Evolutionary conservation across 352 stramenopile species (phyloP).

Genomic region (Phytophthora pinifolia): DNA sequence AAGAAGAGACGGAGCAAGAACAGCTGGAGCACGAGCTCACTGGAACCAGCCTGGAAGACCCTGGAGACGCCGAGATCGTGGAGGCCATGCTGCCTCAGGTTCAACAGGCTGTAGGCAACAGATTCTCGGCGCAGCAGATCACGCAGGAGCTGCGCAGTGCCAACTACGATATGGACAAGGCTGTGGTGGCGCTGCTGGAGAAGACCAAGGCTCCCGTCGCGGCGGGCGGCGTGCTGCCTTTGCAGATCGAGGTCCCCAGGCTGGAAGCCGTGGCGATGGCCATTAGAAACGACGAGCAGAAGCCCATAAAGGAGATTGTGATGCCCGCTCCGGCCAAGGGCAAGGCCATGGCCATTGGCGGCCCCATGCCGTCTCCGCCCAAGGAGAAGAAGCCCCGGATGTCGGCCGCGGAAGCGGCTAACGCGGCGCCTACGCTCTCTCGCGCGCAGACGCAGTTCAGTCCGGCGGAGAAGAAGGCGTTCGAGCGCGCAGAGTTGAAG

Average conservation of each 20-base stretch:
- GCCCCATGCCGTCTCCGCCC: conserved; percentile 2
- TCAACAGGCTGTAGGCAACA: conserved; percentile 45
- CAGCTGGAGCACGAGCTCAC: conserved; percentile 9
- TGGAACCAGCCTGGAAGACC: conserved; percentile 27
- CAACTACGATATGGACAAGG: conserved; percentile 83
- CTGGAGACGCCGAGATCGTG: conserved; percentile 53
- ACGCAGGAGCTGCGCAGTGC: conserved; percentile 59
- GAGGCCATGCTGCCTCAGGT: conserved; percentile 60
- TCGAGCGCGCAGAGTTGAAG: conserved; percentile 69
- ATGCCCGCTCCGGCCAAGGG: conserved; percentile 44
- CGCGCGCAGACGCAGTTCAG: conserved; percentile 53
- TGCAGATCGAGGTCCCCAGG: conserved; percentile 66
- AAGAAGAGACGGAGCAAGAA: conserved; percentile 21
- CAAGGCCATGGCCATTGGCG: conserved; percentile 53
- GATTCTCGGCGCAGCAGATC: conserved; percentile 63
- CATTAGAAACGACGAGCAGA: conserved; percentile 37
- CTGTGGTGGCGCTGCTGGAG: conserved; percentile 72
- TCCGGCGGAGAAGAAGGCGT: conserved; percentile 57
- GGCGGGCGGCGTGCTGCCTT: conserved; percentile 40
- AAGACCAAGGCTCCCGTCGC: conserved; percentile 51
- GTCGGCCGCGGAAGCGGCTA: conserved; percentile 29
- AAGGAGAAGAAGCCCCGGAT: conserved; percentile 25
- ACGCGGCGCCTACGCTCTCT: conserved; percentile 23
- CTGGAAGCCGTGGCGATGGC: conserved; percentile 60
- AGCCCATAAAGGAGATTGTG: conserved; percentile 30